Evolutionary conservation across 2,329 filamentous ascomycete genomes (phyloP), one percentile per base, ranked within the genome.

Genomic region (Venturia nashicola): DNA sequence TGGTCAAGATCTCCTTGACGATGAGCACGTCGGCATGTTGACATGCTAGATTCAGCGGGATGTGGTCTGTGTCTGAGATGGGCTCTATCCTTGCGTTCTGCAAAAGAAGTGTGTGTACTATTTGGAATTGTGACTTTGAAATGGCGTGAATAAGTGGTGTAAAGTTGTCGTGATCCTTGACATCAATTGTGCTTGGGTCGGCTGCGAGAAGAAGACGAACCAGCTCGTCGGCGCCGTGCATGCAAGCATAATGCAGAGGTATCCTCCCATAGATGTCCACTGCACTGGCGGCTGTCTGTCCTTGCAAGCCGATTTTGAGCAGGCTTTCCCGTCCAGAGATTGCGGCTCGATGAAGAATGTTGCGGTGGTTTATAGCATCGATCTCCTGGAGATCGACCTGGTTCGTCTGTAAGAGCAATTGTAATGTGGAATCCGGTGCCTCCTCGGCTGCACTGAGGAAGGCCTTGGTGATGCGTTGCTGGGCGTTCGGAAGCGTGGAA

Each of bases 291-390:
- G 92, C 86, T 42, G 97, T 91, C 5, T 84, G 85, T 57, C 83
- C 85, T 1, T 83, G 78, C n/a, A 99, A 78, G 4, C 89, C 92
- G 67, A 88, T 86, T 61, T 84, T 79, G 65, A 97, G 79, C 39
- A 97, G 89, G 68, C 89, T 87, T 11, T 83, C 77, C 70, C 92
- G 92, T 23, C 92, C 92, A 66, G 95, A 96, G 62, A 97, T 97
- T 0, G 92, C 88, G n/a, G 94, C 90, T 76, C 97, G 94, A 70
- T 99, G 94, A 59, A 99, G 80, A 71, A 92, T 96, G 71, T 97
- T 99, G 48, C 94, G 84, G 77, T 97, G 93, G 70, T 97, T 99
- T 74, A 99, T 97, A 70, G 97, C 92, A 72, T 99, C 94, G 70
- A 96, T 91, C 0, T 91, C 94, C 70, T 91, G 86, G n/a, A 97